Base-by-base conservation (phyloP, 345 rosid genomes). In the Heritiera fomes region DNA sequence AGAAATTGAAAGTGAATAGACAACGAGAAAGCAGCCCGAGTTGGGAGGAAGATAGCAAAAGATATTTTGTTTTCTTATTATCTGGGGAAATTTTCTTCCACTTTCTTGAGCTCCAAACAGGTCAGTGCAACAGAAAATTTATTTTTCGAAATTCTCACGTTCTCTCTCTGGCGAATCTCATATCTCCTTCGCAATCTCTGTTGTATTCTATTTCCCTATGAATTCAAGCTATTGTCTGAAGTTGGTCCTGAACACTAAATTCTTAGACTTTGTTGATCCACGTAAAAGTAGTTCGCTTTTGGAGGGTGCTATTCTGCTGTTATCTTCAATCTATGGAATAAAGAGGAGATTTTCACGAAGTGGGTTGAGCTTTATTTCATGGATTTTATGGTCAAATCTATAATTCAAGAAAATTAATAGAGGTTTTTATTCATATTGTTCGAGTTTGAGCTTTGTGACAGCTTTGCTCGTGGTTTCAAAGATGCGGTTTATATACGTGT, bases 61-160 rank as follows among this genome's bases (percentile, higher is more conserved):
- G 59, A 18, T 7, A 13, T 76, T 75, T 68, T 32, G 7, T 58
- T 45, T 9, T 56, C 1, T 56, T 53, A 6, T n/a, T 53, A 2
- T 73, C 50, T 12, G 64, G 9, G 18, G 15, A 20, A 56, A 9
- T 18, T 75, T 77, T 78, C 70, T 38, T 81, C 43, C 60, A 52
- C 34, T 67, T 76, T 79, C 75, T 72, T 79, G 60, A 47, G 65
- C 72, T 80, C 68, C 81, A 62, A 80, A 73, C 85, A 79, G 88
- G 88, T 85, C 63, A 83, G 86, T 62, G 59, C 40, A 23, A 14
- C 23, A 9, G 13, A n/a, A 20, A 23, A 6, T 15, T 74, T 73
- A 65, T 50, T 62, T 13, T 18, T 55, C 32, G 1, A 38, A 73
- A 73, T 11, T 59, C 65, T 80, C 45, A 69, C 43, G 63, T 34